Evolutionary conservation across 2,329 filamentous ascomycete genomes (phyloP).

Genomic region (Ophidiomyces ophidiicola): DNA sequence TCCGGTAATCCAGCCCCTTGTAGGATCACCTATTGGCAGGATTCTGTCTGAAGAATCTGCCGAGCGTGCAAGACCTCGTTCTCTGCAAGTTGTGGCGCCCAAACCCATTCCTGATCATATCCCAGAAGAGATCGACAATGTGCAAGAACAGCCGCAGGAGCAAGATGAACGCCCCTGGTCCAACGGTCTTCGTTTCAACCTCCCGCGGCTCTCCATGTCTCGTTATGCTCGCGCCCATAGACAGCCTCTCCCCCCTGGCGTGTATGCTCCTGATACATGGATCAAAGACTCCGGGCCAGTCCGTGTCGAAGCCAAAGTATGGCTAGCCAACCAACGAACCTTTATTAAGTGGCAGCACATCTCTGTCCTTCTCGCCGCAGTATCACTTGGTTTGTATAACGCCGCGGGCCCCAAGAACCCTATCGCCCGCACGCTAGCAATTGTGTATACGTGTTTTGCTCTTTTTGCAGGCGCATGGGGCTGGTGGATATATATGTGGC

Average conservation of each 20-base stretch:
- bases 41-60: conserved; percentile 16
- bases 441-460: conserved; percentile 71
- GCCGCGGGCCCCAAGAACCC: conserved; percentile 63
- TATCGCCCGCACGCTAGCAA: conserved; percentile 66
- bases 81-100: conserved; percentile 9
- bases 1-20: conserved; percentile 20
- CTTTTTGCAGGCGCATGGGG: conserved; percentile 79
- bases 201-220: conserved; percentile 71
- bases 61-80: conserved; percentile 5
- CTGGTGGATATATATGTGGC: conserved; percentile 64
- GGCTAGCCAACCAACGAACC: conserved; percentile 95
- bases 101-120: conserved; percentile 3
- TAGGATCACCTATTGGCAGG: conserved; percentile 26
- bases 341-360: conserved; percentile 99
- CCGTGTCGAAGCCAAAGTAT: conserved; percentile 93
- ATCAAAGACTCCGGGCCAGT: conserved; percentile 91
- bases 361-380: conserved; percentile 67
- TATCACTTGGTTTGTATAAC: conserved; percentile 78
- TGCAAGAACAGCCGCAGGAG: conserved; percentile 8
- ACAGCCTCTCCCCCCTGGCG: conserved; percentile 63
- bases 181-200: conserved; percentile 49
- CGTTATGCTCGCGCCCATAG: conserved; percentile 53
- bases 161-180: conserved; percentile 13
- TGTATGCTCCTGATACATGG: conserved; percentile 73
- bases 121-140: conserved; percentile 12